Conservation (phyloP, 2,329 filamentous ascomycete genomes). For the Aspergillus spinulosporus region DNA sequence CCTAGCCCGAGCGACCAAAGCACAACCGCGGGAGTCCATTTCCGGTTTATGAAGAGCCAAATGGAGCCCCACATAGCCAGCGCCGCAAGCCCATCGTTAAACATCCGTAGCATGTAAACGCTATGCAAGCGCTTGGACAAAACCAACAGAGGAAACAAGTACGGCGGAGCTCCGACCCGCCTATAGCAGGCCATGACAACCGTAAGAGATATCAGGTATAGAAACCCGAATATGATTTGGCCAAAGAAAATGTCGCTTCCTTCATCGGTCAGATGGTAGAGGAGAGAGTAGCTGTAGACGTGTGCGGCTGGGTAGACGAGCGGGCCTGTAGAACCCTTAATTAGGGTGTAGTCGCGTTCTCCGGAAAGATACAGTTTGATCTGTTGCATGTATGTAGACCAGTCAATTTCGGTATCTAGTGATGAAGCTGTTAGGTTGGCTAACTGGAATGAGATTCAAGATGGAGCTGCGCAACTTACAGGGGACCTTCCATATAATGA, state of each 20-base stretch:
- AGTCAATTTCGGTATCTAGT: slow-evolving; percentile 95
- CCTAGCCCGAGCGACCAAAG: slow-evolving; percentile 77
- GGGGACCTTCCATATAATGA: slow-evolving; percentile 78
- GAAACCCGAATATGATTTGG: slow-evolving; percentile 76
- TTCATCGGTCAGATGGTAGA: slow-evolving; percentile 75
- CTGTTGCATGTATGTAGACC: slow-evolving; percentile 96
- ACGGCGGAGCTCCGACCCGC: slow-evolving; percentile 63
- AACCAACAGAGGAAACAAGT: slow-evolving; percentile 80
- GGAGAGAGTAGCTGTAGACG: slow-evolving; percentile 81
- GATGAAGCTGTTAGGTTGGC: slow-evolving; percentile 21
- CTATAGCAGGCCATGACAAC: slow-evolving; percentile 80
- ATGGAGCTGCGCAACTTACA: slow-evolving; percentile 59
- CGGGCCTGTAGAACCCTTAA: slow-evolving; percentile 85
- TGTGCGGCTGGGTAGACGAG: slow-evolving; percentile 94
- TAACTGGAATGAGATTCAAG: slow-evolving; percentile 5
- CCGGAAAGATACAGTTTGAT: slow-evolving; percentile 75
- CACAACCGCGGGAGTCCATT: slow-evolving; percentile 71
- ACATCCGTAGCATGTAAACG: slow-evolving; percentile 86
- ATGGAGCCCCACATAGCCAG: slow-evolving; percentile 83
- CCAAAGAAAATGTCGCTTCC: slow-evolving; percentile 75
- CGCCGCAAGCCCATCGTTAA: slow-evolving; percentile 91
- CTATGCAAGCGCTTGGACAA: slow-evolving; percentile 91
- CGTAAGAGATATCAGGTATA: slow-evolving; percentile 75
- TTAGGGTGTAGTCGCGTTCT: slow-evolving; percentile 83
- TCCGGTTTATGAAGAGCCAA: slow-evolving; percentile 69